These are phyloP conservation scores for Fraxinus sp. DNA, from an alignment of 305 asterid genomes.

Conservation along the genomic window DNA sequence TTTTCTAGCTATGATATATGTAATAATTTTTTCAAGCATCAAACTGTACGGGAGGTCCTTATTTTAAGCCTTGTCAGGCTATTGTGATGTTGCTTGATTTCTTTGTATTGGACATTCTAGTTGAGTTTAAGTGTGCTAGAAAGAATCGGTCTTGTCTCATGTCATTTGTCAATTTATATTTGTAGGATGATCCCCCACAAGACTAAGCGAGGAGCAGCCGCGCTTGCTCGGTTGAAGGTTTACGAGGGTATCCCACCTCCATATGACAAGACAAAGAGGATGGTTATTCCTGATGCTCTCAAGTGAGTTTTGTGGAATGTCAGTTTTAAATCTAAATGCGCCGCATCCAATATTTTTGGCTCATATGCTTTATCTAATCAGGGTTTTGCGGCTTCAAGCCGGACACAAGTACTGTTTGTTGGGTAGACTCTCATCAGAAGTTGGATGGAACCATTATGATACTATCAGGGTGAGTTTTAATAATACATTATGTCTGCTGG, in stretches of 20 bases:
- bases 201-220: conserved; percentile 95
- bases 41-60: background rate
- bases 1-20: background rate
- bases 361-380: conserved; percentile 18
- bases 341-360: background rate
- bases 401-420: conserved; percentile 90
- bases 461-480: conserved; percentile 64
- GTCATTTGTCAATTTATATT: background rate
- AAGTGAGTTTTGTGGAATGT: conserved; percentile 48
- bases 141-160: background rate
- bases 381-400: conserved; percentile 97
- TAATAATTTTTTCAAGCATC: background rate
- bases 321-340: background rate
- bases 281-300: conserved; percentile 96
- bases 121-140: background rate
- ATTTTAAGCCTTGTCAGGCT: background rate
- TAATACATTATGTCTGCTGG: background rate
- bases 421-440: conserved; percentile 95
- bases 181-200: conserved; percentile 94
- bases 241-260: conserved; percentile 93
- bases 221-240: conserved; percentile 91
- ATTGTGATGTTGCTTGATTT: background rate
- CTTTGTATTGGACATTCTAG: background rate
- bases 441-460: conserved; percentile 95
- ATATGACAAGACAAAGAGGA: conserved; percentile 83